Base-by-base conservation (phyloP, 2,329 filamentous ascomycete genomes). In the Chrysosporium queenslandicum region DNA sequence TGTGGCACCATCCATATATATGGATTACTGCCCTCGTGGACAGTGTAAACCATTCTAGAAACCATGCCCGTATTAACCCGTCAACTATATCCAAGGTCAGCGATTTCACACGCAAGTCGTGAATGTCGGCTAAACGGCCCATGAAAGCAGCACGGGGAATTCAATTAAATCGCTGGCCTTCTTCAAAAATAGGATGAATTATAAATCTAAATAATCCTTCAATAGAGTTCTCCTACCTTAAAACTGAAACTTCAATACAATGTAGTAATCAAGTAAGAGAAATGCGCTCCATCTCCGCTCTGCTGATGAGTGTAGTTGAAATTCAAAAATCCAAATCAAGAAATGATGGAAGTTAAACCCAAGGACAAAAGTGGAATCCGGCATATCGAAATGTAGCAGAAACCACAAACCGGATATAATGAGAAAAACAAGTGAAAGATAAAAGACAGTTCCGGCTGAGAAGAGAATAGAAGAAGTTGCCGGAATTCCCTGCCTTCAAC, bases 201-300 rank as follows among this genome's bases (percentile, higher is more conserved):
- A 29, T 29, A 29, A 29, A 29, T 29, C 9, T 29, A 29, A 5
- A 5, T 29, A 29, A 46, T 16, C 12, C 8, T 46, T 16, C 20
- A 16, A 4, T 18, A 46, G 11, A 42, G 16, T 42, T 42, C 18
- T 23, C n/a, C n/a, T 34, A 12, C 20, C 23, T 27, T 21, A 20
- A 32, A 34, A 29, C 11, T 16, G 20, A 12, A 8, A 12, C 27
- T 6, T 21, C 2, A 20, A 45, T 32, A 20, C 25, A 43, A 29
- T 32, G 27, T 20, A 20, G 11, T 14, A 32, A 3, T 39, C 32
- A 32, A 40, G n/a, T n/a, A n/a, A n/a, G 29, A 5, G n/a, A 9
- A 41, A 39, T 9, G 32, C 41, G 46, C 46, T 49, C 36, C 46
- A 49, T 49, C 34, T 32, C 25, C 36, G 46, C 37, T 49, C 46